These are phyloP conservation scores for Aspergillus terreus DNA, from an alignment of 2,329 filamentous ascomycete genomes.

Conservation along the genomic window DNA sequence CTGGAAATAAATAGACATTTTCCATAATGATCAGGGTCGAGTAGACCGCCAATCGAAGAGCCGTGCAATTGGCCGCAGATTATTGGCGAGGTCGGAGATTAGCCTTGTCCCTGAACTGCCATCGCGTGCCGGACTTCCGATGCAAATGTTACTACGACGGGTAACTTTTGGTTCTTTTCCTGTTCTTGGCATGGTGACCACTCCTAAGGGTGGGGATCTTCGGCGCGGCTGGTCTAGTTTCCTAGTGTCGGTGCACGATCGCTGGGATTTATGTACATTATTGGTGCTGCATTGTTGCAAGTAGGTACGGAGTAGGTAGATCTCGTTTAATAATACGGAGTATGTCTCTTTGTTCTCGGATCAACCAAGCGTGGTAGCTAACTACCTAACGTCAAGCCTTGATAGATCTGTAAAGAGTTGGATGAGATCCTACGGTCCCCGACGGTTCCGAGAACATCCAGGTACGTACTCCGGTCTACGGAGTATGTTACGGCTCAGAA, in stretches of 20 bases:
- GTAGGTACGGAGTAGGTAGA: background rate
- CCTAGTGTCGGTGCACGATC: background rate
- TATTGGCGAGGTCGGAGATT: constrained; percentile 3
- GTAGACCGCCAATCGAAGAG: no score
- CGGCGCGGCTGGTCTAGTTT: background rate
- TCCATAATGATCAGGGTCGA: background rate
- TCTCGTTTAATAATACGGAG: background rate
- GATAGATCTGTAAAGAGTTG: no score
- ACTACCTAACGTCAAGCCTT: no score
- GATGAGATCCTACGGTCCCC: no score
- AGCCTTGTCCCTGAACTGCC: background rate
- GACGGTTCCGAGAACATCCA: no score
- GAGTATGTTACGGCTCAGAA: no score
- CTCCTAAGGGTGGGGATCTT: background rate
- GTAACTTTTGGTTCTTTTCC: background rate
- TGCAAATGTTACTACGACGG: constrained; percentile 1
- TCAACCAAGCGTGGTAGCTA: no score
- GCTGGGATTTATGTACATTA: background rate
- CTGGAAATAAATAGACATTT: background rate
- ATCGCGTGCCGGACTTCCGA: constrained; percentile 7
- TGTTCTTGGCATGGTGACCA: background rate
- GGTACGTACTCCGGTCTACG: no score
- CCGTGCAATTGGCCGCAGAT: background rate
- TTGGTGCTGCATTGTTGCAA: background rate
- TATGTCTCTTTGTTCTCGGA: background rate